A percentile compares a stretch with the other conserved stretches of the same genome.
These are phyloP conservation scores for Limonomyces culmigenus DNA, from an alignment of 1,284 basidiomycete species.

Conservation along the genomic window DNA sequence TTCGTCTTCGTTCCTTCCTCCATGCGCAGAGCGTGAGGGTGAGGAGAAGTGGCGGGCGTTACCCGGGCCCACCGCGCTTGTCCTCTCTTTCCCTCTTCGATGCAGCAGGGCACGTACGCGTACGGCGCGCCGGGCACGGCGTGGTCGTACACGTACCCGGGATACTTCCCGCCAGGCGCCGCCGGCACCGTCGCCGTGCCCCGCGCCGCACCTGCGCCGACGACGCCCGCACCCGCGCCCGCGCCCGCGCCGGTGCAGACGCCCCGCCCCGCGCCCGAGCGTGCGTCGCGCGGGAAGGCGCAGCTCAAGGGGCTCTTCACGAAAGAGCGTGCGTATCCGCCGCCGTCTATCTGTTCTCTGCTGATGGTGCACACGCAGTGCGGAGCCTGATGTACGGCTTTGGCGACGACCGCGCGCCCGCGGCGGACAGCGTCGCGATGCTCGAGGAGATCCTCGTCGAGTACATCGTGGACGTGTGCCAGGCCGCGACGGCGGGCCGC, in stretches of 20 bases:
- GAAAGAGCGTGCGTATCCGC: conserved; percentile 49
- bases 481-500: conserved; percentile 46
- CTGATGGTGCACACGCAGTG: conserved; percentile 21
- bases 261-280: conserved; percentile 11
- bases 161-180: too few relatives aligned
- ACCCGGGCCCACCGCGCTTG: too few relatives aligned
- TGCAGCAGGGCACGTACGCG: too few relatives aligned
- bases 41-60: background rate
- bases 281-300: conserved; percentile 26
- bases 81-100: too few relatives aligned
- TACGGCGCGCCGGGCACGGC: too few relatives aligned
- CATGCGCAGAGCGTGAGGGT: conserved; percentile 23
- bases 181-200: too few relatives aligned
- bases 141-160: too few relatives aligned
- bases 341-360: background rate
- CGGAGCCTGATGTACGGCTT: conserved; percentile 90
- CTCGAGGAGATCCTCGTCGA: conserved; percentile 92
- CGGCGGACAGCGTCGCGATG: conserved; percentile 74
- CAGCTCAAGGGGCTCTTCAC: conserved; percentile 56
- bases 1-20: conserved; percentile 69
- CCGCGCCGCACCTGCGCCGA: too few relatives aligned
- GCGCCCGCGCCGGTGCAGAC: conserved; percentile 6
- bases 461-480: conserved; percentile 81
- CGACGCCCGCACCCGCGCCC: conserved; percentile 6
- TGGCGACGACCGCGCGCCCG: conserved; percentile 79